These are phyloP conservation scores for Bocquillonia castaneifolia DNA, from an alignment of 441 rosid species.

Conservation along the genomic window DNA sequence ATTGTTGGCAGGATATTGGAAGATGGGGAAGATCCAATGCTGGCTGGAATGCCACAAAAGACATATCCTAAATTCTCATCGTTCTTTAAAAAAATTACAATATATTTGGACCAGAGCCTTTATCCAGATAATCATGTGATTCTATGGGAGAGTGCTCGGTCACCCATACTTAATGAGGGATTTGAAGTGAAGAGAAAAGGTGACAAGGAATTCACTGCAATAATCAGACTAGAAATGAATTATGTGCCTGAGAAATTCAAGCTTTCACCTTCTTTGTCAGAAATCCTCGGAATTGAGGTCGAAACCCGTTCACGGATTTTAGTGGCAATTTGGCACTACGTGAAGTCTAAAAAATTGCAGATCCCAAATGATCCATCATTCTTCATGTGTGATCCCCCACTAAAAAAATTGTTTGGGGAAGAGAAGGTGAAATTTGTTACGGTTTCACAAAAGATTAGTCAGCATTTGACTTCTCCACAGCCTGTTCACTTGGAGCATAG, in stretches of 20 bases:
- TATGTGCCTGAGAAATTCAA: slow-evolving; percentile 61
- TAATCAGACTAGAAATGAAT: slow-evolving; percentile 67
- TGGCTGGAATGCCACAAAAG: slow-evolving; percentile 42
- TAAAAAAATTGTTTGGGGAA: slow-evolving; percentile 64
- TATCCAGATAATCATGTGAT: slow-evolving; percentile 68
- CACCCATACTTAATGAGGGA: slow-evolving; percentile 64
- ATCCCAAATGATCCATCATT: slow-evolving; percentile 50
- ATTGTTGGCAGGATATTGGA: slow-evolving; percentile 66
- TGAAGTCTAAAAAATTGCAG: slow-evolving; percentile 62
- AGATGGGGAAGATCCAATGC: slow-evolving; percentile 60
- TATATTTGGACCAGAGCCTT: slow-evolving; percentile 64
- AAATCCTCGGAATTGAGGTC: slow-evolving; percentile 63
- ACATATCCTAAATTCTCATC: slow-evolving; percentile 54
- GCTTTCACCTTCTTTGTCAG: slow-evolving; percentile 55
- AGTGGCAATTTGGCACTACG: slow-evolving; percentile 74
- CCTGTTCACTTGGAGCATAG: slow-evolving; percentile 72
- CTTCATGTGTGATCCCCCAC: slow-evolving; percentile 62
- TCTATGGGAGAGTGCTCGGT: slow-evolving; percentile 65
- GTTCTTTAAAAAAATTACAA: slow-evolving; percentile 63
- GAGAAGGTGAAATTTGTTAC: slow-evolving; percentile 55
- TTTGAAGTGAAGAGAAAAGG: slow-evolving; percentile 84
- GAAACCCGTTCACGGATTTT: slow-evolving; percentile 58
- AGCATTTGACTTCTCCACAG: slow-evolving; percentile 48
- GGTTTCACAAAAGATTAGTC: slow-evolving; percentile 57
- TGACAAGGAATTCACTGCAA: slow-evolving; percentile 60